These are phyloP conservation scores for Dicorynia guianensis DNA, from an alignment of 306 rosid species.

Conservation along the genomic window DNA sequence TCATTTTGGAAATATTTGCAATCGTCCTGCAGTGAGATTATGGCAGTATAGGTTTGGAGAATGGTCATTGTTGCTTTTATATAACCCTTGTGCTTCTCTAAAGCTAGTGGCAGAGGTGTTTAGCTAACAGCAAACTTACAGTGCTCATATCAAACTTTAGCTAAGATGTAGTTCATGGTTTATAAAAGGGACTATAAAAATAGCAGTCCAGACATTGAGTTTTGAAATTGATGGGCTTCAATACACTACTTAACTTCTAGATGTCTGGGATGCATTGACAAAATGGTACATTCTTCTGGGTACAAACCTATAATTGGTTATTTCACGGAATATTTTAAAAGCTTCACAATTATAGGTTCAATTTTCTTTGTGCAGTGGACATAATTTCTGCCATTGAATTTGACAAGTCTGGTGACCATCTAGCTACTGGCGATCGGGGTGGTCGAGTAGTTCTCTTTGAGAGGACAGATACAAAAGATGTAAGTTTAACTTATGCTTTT, in stretches of 20 bases:
- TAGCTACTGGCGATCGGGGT: conserved; percentile 99
- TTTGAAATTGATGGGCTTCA: neutral
- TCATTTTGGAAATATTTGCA: conserved; percentile 14
- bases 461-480: conserved; percentile 95
- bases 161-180: conserved; percentile 21
- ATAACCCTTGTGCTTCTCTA: neutral
- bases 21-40: neutral
- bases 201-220: conserved; percentile 17
- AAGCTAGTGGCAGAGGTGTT: neutral
- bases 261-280: neutral
- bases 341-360: conserved; percentile 41
- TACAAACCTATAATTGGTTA: conserved; percentile 9
- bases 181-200: conserved; percentile 16
- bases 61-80: neutral
- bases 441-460: conserved; percentile 99
- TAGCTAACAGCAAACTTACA: conserved; percentile 20
- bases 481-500: conserved; percentile 50
- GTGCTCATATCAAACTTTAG: conserved; percentile 13
- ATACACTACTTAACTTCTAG: conserved; percentile 7
- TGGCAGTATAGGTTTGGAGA: conserved; percentile 12
- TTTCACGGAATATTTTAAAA: conserved; percentile 19
- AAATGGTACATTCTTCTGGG: neutral
- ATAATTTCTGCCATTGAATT: conserved; percentile 98
- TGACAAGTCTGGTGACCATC: conserved; percentile 96
- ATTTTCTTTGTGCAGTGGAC: conserved; percentile 76